Evolutionary conservation across 2,329 filamentous ascomycete species (phyloP).

Genomic region (Colletotrichum shisoi): DNA sequence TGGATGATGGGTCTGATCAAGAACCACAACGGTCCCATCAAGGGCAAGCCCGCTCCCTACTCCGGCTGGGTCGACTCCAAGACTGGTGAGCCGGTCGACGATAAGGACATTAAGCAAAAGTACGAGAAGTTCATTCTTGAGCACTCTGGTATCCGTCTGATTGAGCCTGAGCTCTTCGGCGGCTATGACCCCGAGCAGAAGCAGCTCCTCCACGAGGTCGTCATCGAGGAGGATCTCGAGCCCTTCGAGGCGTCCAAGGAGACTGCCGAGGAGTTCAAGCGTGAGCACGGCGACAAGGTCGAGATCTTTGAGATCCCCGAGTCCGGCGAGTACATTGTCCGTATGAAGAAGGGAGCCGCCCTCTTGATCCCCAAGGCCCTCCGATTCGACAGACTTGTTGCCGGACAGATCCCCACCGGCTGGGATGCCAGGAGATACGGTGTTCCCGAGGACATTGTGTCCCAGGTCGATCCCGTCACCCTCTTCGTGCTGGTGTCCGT

Average conservation of each 20-base stretch:
- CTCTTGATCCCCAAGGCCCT: slow-evolving; percentile 97
- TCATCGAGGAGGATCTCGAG: slow-evolving; percentile 95
- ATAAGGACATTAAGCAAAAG: slow-evolving; percentile 97
- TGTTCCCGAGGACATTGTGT: slow-evolving; percentile 96
- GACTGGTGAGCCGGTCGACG: slow-evolving; percentile 92
- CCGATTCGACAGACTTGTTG: slow-evolving; percentile 95
- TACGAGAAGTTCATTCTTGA: slow-evolving; percentile 97
- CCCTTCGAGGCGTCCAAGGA: slow-evolving; percentile 98
- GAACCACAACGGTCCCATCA: slow-evolving; percentile 95
- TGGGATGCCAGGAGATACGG: slow-evolving; percentile 98
- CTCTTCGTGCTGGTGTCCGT: slow-evolving; percentile 94
- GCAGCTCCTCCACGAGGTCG: slow-evolving; percentile 95
- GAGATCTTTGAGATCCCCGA: slow-evolving; percentile 96
- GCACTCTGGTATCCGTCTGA: slow-evolving; percentile 95
- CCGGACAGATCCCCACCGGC: slow-evolving; percentile 94
- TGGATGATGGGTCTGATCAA: slow-evolving; percentile 99
- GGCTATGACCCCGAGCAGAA: slow-evolving; percentile 99
- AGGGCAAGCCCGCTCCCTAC: slow-evolving; percentile 82
- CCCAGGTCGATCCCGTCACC: slow-evolving; percentile 95
- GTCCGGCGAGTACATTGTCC: slow-evolving; percentile 91
- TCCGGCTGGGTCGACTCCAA: slow-evolving; percentile 97
- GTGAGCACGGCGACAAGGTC: slow-evolving; percentile 95
- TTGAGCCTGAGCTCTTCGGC: slow-evolving; percentile 95
- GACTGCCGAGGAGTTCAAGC: slow-evolving; percentile 95
- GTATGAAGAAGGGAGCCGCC: slow-evolving; percentile 92